Conservation (phyloP, 2,329 filamentous ascomycete genomes). For the Colletotrichum salicis region DNA sequence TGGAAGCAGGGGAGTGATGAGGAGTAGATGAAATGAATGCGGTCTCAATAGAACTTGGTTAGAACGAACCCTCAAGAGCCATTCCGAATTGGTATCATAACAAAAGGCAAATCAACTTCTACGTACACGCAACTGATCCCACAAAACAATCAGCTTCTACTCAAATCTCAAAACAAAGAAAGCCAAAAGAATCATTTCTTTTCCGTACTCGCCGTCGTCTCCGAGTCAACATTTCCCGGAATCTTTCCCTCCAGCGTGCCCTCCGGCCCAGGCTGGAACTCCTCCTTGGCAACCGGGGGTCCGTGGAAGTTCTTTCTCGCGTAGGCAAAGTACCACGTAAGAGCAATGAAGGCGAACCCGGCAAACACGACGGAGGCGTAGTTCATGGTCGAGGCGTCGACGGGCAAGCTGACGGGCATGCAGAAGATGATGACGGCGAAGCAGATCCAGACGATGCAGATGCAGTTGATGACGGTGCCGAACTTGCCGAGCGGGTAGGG, state of each 20-base stretch:
- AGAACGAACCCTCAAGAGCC: too few species aligned
- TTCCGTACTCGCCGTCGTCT: slow-evolving; percentile 27
- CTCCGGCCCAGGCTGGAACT: slow-evolving; percentile 35
- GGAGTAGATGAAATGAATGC: too few species aligned
- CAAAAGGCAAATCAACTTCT: not conserved
- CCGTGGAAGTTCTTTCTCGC: slow-evolving; percentile 73
- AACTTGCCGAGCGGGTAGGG: slow-evolving; percentile 76
- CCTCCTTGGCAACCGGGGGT: slow-evolving; percentile 53
- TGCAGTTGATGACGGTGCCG: slow-evolving; percentile 74
- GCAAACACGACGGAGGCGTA: slow-evolving; percentile 75
- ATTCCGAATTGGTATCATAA: not conserved
- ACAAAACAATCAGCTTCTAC: not conserved
- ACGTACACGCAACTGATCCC: not conserved
- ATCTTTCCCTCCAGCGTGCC: slow-evolving; percentile 31
- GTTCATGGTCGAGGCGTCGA: slow-evolving; percentile 69
- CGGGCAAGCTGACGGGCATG: slow-evolving; percentile 74
- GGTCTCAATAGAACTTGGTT: too few species aligned
- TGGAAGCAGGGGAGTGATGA: too few species aligned
- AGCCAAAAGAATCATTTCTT: slow-evolving; percentile 21
- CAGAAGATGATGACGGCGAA: slow-evolving; percentile 79
- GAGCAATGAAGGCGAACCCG: slow-evolving; percentile 68
- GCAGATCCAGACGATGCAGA: slow-evolving; percentile 76
- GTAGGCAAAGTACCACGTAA: slow-evolving; percentile 71
- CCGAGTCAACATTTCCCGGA: slow-evolving; percentile 9
- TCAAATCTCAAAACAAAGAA: not conserved